These are phyloP conservation scores for Amanita molliuscula DNA, from an alignment of 768 basidiomycete genomes.

Conservation along the genomic window DNA sequence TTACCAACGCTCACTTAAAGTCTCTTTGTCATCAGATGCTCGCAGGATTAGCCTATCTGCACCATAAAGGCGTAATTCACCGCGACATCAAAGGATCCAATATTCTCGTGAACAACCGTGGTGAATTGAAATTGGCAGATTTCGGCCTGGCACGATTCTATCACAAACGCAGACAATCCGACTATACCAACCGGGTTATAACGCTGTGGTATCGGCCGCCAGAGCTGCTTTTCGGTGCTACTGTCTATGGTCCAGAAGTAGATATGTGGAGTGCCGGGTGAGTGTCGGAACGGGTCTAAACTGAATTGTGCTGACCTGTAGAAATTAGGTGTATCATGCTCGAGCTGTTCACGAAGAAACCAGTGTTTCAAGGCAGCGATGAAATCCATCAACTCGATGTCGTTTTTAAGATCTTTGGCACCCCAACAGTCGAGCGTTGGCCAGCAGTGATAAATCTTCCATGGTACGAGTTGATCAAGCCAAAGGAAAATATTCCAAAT, in stretches of 20 bases:
- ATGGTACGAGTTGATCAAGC: constrained; percentile 98
- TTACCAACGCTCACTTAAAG: constrained; percentile 85
- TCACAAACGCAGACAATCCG: constrained; percentile 78
- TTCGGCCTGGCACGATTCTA: constrained; percentile 97
- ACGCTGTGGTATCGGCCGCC: constrained; percentile 98
- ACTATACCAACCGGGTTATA: constrained; percentile 99
- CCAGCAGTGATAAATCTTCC: constrained; percentile 73
- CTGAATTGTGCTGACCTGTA: neutral
- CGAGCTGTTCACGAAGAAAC: constrained; percentile 90
- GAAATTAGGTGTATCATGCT: constrained; percentile 93
- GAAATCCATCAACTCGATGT: constrained; percentile 96
- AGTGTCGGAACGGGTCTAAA: constrained; percentile 12
- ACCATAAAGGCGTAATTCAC: constrained; percentile 93
- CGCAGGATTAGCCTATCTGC: constrained; percentile 86
- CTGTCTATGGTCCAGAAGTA: constrained; percentile 93
- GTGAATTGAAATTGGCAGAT: constrained; percentile 93
- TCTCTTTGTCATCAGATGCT: constrained; percentile 96
- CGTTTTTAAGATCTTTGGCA: constrained; percentile 85
- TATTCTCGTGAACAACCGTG: constrained; percentile 83
- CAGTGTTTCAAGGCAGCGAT: constrained; percentile 96
- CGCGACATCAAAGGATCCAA: constrained; percentile 99
- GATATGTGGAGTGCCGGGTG: constrained; percentile 99
- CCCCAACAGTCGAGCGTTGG: constrained; percentile 80
- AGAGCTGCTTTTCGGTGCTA: constrained; percentile 90
- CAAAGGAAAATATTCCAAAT: constrained; percentile 62